Conservation (phyloP, 2,329 filamentous ascomycete species). For the Arachnopeziza araneosa region DNA sequence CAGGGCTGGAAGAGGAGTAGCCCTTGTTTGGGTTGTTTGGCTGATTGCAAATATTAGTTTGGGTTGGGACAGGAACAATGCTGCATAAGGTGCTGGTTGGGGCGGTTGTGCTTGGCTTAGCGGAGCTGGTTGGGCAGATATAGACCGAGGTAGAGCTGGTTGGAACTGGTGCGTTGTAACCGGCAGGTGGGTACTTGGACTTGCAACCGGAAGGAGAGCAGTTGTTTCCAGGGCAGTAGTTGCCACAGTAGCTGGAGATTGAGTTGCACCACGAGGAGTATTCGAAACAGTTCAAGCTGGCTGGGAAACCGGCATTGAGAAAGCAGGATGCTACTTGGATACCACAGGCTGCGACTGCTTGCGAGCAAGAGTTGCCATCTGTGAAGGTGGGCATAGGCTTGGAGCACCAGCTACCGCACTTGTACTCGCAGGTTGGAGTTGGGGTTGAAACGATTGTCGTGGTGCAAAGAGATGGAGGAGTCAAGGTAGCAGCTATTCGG, state of each 20-base stretch:
- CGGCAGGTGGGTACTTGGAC: slow-evolving; percentile 36
- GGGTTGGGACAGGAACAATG: slow-evolving; percentile 43
- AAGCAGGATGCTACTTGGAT: slow-evolving; percentile 48
- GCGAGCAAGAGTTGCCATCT: slow-evolving; percentile 38
- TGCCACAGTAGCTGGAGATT: slow-evolving; percentile 40
- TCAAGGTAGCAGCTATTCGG: slow-evolving; percentile 30
- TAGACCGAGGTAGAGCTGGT: slow-evolving; percentile 33
- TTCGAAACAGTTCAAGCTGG: slow-evolving; percentile 43
- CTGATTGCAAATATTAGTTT: slow-evolving; percentile 44
- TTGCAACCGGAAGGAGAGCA: slow-evolving; percentile 41
- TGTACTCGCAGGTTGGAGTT: slow-evolving; percentile 47
- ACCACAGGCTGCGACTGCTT: slow-evolving; percentile 35
- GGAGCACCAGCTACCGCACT: slow-evolving; percentile 49
- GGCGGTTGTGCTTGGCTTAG: slow-evolving; percentile 29
- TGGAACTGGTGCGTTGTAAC: slow-evolving; percentile 34
- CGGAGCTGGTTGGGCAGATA: slow-evolving; percentile 25
- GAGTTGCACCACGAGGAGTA: slow-evolving; percentile 46
- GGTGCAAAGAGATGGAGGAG: slow-evolving; percentile 41
- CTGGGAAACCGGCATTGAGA: slow-evolving; percentile 45
- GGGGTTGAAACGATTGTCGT: slow-evolving; percentile 27
- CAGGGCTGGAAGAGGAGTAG: slow-evolving; percentile 59
- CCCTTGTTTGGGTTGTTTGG: slow-evolving; percentile 52
- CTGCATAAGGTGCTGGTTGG: slow-evolving; percentile 26
- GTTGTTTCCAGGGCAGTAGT: slow-evolving; percentile 31
- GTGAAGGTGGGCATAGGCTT: slow-evolving; percentile 44